These are phyloP conservation scores for Helenozyma baotianmanensis DNA, from an alignment of 805 yeast genomes.

Conservation along the genomic window DNA sequence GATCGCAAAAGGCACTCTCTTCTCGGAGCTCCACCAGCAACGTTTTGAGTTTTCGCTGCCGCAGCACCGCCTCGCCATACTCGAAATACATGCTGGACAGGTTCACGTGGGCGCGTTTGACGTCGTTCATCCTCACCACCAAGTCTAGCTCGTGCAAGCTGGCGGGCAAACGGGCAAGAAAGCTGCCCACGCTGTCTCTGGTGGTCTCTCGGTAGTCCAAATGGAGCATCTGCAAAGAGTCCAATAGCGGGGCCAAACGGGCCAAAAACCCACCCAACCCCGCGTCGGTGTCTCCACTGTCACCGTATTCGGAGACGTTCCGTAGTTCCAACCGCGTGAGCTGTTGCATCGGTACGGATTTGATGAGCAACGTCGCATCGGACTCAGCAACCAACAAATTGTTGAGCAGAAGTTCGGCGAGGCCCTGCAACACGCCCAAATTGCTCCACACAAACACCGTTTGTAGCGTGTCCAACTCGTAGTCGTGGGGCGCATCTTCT, in stretches of 20 bases:
- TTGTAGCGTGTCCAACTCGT: constrained; percentile 2
- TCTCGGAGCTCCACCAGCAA: constrained; percentile 39
- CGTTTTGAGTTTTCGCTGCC: constrained; percentile 19
- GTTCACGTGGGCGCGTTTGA: constrained; percentile 12
- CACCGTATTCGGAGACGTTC: constrained; percentile 31
- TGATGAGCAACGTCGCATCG: constrained; percentile 18
- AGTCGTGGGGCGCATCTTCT: constrained; percentile 2
- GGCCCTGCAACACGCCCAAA: constrained; percentile 9
- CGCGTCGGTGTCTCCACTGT: neutral
- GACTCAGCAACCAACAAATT: constrained; percentile 19
- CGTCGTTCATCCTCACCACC: constrained; percentile 36
- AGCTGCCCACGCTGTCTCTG: constrained; percentile 37
- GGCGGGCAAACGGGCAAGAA: constrained; percentile 20
- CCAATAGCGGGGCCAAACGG: constrained; percentile 21
- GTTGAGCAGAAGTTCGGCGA: constrained; percentile 20
- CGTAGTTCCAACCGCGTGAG: constrained; percentile 27
- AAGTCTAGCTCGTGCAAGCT: constrained; percentile 35
- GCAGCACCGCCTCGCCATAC: constrained; percentile 19
- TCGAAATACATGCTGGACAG: constrained; percentile 5
- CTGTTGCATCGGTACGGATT: constrained; percentile 16
- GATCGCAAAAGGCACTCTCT: constrained; percentile 30
- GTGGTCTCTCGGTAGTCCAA: constrained; percentile 40
- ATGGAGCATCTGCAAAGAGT: constrained; percentile 21
- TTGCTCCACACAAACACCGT: constrained; percentile 7
- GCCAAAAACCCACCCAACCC: constrained; percentile 21